Percentiles rank a stretch among this genome's conserved stretches.
phyloP scores from a whole-genome alignment of 2,329 filamentous ascomycete genomes.

The Xylaria sp. region DNA sequence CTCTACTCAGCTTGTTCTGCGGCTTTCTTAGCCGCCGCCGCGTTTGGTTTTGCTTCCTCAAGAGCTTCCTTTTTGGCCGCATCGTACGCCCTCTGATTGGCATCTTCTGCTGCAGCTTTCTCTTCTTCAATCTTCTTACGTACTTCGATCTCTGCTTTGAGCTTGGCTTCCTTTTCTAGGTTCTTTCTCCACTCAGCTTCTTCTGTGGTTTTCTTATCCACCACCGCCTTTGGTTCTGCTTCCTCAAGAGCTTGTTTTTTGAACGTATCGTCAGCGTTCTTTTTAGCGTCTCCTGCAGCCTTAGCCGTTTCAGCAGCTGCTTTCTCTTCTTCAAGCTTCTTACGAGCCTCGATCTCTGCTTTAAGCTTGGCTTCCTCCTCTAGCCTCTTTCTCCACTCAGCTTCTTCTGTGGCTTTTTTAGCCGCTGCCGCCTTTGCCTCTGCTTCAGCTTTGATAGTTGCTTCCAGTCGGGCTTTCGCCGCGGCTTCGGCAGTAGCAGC shows the following conservation, averaged over 20 bases:
- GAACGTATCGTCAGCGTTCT: slow-evolving; percentile 66
- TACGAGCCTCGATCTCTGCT: slow-evolving; percentile 55
- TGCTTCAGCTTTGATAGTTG: slow-evolving; percentile 50
- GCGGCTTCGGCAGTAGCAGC: slow-evolving; percentile 63
- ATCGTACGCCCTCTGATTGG: too few relatives aligned
- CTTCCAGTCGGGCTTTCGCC: slow-evolving; percentile 55
- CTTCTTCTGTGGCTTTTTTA: slow-evolving; percentile 47
- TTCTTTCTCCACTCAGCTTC: too few relatives aligned
- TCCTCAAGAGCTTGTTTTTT: slow-evolving; percentile 61
- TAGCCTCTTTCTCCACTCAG: slow-evolving; percentile 43
- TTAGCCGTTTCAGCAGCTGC: slow-evolving; percentile 51
- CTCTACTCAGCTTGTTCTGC: too few relatives aligned
- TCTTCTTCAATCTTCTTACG: too few relatives aligned
- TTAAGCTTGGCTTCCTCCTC: slow-evolving; percentile 52
- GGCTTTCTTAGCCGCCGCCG: slow-evolving; percentile 41
- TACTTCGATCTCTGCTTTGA: too few relatives aligned
- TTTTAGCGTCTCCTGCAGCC: slow-evolving; percentile 63
- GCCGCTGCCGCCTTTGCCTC: slow-evolving; percentile 45
- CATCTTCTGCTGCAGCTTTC: too few relatives aligned
- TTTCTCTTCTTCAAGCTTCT: slow-evolving; percentile 56
- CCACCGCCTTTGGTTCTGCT: slow-evolving; percentile 56
- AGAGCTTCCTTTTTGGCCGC: slow-evolving; percentile 62
- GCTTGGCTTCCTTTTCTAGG: too few relatives aligned
- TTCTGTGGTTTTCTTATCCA: too few relatives aligned
- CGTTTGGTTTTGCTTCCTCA: slow-evolving; percentile 60